These are phyloP conservation scores for Tetradesmus lagerheimii DNA, from an alignment of 139 green algal species.

Conservation along the genomic window DNA sequence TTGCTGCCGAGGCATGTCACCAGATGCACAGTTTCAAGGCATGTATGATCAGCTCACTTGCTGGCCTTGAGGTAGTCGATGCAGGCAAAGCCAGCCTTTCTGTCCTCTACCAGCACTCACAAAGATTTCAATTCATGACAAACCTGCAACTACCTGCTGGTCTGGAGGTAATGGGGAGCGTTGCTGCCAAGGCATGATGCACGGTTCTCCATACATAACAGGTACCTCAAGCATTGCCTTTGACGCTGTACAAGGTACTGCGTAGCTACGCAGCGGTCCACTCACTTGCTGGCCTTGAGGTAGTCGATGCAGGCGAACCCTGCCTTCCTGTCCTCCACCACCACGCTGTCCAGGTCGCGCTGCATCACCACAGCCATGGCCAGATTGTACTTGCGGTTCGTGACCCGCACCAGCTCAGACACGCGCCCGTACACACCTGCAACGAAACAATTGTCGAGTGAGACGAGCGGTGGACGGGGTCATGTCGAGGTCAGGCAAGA, in stretches of 20 bases:
- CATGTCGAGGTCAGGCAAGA: too few species aligned
- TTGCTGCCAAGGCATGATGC: too few species aligned
- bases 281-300: conserved; percentile 62
- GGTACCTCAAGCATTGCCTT: too few species aligned
- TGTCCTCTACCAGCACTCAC: conserved; percentile 91
- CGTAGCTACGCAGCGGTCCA: not conserved
- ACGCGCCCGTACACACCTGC: conserved; percentile 86
- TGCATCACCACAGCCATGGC: conserved; percentile 83
- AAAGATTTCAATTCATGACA: too few species aligned
- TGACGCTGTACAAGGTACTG: too few species aligned
- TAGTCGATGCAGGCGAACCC: conserved; percentile 84
- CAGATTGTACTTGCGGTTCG: conserved; percentile 86
- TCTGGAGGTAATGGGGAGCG: too few species aligned
- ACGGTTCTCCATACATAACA: too few species aligned
- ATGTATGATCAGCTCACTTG: conserved; percentile 37
- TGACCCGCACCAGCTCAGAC: conserved; percentile 83
- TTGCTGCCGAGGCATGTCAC: too few species aligned
- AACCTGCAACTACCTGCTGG: too few species aligned
- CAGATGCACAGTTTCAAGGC: too few species aligned
- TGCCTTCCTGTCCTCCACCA: conserved; percentile 85
- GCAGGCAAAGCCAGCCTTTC: conserved; percentile 79
- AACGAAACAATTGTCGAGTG: too few species aligned
- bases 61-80: conserved; percentile 75
- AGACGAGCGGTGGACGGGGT: too few species aligned
- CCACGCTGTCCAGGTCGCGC: conserved; percentile 90